A percentile compares a stretch with the other conserved stretches of the same genome.
Evolutionary conservation across 2,329 filamentous ascomycete species (phyloP).

Genomic region (Penicillium sp.): DNA sequence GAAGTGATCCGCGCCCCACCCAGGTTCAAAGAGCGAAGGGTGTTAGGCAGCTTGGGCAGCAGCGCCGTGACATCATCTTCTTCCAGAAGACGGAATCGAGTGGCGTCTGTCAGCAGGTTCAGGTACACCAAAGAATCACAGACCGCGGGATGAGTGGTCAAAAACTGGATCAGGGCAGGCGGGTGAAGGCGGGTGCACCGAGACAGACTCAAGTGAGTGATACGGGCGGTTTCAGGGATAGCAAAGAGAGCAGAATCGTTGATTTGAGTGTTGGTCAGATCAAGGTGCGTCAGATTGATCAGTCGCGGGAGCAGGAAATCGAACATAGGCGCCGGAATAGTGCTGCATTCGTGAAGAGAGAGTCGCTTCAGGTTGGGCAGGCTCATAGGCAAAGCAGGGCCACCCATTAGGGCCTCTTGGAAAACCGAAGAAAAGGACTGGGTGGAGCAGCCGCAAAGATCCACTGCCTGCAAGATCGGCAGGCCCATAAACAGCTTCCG

Average conservation of each 20-base stretch:
- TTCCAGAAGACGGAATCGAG: conserved; percentile 69
- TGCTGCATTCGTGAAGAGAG: conserved; percentile 76
- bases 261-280: conserved; percentile 75
- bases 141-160: conserved; percentile 69
- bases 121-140: conserved; percentile 65
- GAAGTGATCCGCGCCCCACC: conserved; percentile 70
- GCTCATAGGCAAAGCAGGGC: conserved; percentile 51
- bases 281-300: conserved; percentile 69
- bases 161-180: conserved; percentile 66
- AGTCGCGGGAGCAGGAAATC: conserved; percentile 71
- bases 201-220: conserved; percentile 76
- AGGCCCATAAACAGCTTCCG: conserved; percentile 69
- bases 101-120: conserved; percentile 70
- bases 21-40: conserved; percentile 71
- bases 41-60: conserved; percentile 63
- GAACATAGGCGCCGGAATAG: conserved; percentile 65
- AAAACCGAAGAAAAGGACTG: conserved; percentile 66
- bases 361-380: conserved; percentile 63
- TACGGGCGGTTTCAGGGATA: conserved; percentile 67
- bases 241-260: conserved; percentile 68
- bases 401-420: conserved; percentile 51
- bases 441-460: conserved; percentile 76
- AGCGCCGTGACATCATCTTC: conserved; percentile 64
- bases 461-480: conserved; percentile 64
- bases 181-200: conserved; percentile 72